Conservation (phyloP, 2,329 filamentous ascomycete species). For the Sporothrix pallida region DNA sequence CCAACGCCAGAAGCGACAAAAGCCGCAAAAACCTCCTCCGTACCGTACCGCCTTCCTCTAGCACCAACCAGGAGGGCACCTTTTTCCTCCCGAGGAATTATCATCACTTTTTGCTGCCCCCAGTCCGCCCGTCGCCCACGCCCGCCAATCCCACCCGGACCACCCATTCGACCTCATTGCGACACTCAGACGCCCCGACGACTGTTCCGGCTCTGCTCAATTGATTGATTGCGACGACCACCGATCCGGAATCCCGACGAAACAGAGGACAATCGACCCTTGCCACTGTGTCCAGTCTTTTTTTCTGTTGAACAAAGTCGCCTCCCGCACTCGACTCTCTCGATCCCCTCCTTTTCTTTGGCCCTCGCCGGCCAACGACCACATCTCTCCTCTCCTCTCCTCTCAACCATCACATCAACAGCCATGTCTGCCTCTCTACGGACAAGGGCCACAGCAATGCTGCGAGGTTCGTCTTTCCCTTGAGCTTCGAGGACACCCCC, state of each 20-base stretch:
- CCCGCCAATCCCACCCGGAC: conserved; percentile 10
- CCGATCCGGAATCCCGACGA: background rate
- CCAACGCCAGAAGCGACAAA: conserved; percentile 38
- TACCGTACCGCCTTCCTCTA: conserved; percentile 22
- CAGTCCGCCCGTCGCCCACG: conserved; percentile 11
- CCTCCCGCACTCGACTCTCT: background rate
- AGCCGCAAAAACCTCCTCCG: conserved; percentile 37
- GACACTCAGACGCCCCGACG: background rate
- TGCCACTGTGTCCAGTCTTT: background rate
- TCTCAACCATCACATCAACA: conserved; percentile 31
- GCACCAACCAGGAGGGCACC: conserved; percentile 10
- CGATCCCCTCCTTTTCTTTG: background rate
- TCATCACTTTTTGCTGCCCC: conserved; percentile 36
- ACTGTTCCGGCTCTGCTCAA: conserved; percentile 4
- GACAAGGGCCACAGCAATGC: conserved; percentile 58
- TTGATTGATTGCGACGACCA: conserved; percentile 27
- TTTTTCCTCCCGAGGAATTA: conserved; percentile 38
- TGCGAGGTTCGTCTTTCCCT: conserved; percentile 53
- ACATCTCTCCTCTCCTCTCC: conserved; percentile 21
- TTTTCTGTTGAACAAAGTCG: background rate
- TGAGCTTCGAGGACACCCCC: background rate
- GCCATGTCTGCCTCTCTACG: conserved; percentile 57
- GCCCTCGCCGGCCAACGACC: conserved; percentile 22
- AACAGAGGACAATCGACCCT: conserved; percentile 10
- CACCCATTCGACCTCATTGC: background rate